Percentiles rank a stretch among this genome's conserved stretches.
phyloP scores from a whole-genome alignment of 106 monocot species.

The Hemerocallis citrina region DNA sequence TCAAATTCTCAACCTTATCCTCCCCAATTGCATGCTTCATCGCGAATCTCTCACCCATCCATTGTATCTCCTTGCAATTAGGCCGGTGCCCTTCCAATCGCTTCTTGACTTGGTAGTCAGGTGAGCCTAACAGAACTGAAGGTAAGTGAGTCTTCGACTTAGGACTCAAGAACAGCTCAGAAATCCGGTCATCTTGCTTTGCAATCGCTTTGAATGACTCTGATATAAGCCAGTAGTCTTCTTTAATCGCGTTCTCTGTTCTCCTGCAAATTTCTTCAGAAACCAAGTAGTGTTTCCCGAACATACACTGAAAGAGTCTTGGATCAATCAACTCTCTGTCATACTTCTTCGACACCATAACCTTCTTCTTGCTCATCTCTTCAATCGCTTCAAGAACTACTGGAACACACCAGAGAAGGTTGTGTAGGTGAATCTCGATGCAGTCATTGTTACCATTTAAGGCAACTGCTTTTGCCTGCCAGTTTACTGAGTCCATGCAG shows the following conservation, averaged over 20 bases:
- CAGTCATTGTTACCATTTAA: slow-evolving; percentile 36
- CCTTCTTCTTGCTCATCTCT: slow-evolving; percentile 27
- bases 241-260: slow-evolving; percentile 29
- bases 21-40: slow-evolving; percentile 61
- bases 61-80: slow-evolving; percentile 60
- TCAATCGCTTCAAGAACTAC: slow-evolving; percentile 62
- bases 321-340: slow-evolving; percentile 57
- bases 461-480: slow-evolving; percentile 45
- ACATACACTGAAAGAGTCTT: slow-evolving; percentile 35
- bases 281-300: slow-evolving; percentile 36
- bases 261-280: slow-evolving; percentile 29
- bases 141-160: slow-evolving; percentile 36
- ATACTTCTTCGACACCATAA: slow-evolving; percentile 51
- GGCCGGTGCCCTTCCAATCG: slow-evolving; percentile 23
- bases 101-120: slow-evolving; percentile 55
- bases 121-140: slow-evolving; percentile 24
- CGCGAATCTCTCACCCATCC: slow-evolving; percentile 73
- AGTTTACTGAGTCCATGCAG: slow-evolving; percentile 42
- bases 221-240: slow-evolving; percentile 46
- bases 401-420: slow-evolving; percentile 55
- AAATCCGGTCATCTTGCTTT: slow-evolving; percentile 37
- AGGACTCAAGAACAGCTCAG: slow-evolving; percentile 34
- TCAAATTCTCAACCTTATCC: slow-evolving; percentile 35
- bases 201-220: slow-evolving; percentile 23
- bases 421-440: slow-evolving; percentile 44